These are phyloP conservation scores for Pichia nanzhaoensis DNA, from an alignment of 805 yeast species.

Conservation along the genomic window DNA sequence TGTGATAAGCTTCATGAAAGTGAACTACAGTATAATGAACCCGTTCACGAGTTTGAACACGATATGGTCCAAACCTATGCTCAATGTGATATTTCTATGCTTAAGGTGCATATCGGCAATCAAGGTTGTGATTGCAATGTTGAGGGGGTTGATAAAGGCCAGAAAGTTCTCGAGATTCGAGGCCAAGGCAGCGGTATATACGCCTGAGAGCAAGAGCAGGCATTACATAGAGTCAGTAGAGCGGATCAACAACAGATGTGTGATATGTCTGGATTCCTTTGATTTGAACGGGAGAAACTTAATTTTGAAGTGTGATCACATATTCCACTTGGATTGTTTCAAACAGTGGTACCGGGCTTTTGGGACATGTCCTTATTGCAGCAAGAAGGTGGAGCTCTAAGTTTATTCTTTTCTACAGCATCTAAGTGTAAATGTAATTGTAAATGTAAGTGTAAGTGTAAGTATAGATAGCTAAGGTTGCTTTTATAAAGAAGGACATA, in stretches of 20 bases:
- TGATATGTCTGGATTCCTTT: constrained; percentile 17
- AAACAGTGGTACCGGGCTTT: constrained; percentile 16
- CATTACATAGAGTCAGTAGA: neutral
- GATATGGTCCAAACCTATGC: constrained; percentile 13
- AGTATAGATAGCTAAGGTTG: no score
- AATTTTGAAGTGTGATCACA: constrained; percentile 13
- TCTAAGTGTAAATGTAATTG: no score
- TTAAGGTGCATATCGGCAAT: constrained; percentile 15
- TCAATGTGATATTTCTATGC: constrained; percentile 14
- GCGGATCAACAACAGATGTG: constrained; percentile 14
- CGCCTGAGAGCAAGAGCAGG: neutral
- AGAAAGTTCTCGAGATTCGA: constrained; percentile 15
- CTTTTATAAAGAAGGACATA: no score
- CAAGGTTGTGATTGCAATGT: constrained; percentile 12
- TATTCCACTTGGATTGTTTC: constrained; percentile 17
- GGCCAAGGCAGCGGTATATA: constrained; percentile 1
- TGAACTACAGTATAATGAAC: constrained; percentile 3
- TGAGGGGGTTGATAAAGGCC: constrained; percentile 14
- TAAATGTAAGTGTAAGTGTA: no score
- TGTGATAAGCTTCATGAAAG: constrained; percentile 8
- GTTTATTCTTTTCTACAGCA: neutral
- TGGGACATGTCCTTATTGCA: constrained; percentile 17
- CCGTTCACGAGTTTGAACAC: constrained; percentile 5
- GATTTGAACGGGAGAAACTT: neutral
- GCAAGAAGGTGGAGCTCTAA: constrained; percentile 8